Base-by-base conservation (phyloP, 2,329 filamentous ascomycete species). In the Colletotrichum eleusines region DNA sequence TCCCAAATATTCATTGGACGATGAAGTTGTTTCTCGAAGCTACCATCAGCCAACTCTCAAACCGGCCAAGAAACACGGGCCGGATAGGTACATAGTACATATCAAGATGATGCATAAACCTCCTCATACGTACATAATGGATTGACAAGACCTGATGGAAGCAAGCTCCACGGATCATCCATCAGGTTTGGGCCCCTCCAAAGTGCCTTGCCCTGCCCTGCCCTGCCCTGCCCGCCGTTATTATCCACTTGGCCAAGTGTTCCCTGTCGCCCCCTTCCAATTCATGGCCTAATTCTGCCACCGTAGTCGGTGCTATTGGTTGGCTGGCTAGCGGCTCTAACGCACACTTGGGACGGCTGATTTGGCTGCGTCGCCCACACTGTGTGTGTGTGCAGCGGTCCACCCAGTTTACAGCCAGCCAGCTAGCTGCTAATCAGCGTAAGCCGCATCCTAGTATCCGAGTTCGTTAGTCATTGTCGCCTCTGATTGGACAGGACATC, bases 251-350 rank as follows among this genome's bases (percentile, higher is more conserved):
- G 33, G 50, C 55, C 53, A 50, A 31, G 35, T 16, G 42, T 66
- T 66, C 63, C 63, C 42, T 66, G 51, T 38, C 46, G 20, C 7
- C 38, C 14, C 58, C 46, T 42, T 51, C 66, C 66, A 66, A 54
- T 57, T 59, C 62, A 66, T 72, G 70, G 51, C 70, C 70, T 40
- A 66, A 70, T 72, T 70, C 70, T 72, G 61, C 46, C 62, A 58
- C 61, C 54, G 16, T 38, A 48, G 33, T 9, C n/a, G 26, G 23
- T 70, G 50, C 35, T 23, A 72, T 70, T 72, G 70, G 70, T 66
- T 70, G 61, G 66, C 51, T 72, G 70, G 70, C 70, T 70, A 57
- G 66, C 51, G 42, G 40, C 55, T 62, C 61, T 57, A 58, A 48
- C 48, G n/a, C n/a, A 40, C 69, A 38, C 65, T 63, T 69, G 64